Conservation (phyloP, 768 basidiomycete genomes). For the Podaxis sp. region DNA sequence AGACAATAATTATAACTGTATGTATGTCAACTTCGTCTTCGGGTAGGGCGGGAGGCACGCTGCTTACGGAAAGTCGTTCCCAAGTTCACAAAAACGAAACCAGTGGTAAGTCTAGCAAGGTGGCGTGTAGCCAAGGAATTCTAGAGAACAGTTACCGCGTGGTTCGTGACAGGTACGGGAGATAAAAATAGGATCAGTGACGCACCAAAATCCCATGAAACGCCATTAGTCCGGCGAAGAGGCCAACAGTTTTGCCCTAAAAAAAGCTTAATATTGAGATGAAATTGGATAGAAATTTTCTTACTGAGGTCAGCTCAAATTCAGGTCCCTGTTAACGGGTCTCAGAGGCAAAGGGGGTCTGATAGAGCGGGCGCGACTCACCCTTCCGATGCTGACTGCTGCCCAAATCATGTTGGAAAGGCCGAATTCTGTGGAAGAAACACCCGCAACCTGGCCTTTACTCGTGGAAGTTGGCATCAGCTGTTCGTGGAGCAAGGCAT, state of each 20-base stretch:
- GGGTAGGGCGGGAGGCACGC: background rate
- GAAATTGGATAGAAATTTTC: background rate
- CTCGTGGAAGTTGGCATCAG: background rate
- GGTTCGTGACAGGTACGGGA: background rate
- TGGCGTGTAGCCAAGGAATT: slow-evolving; percentile 74
- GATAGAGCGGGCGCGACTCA: slow-evolving; percentile 14
- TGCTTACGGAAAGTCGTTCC: slow-evolving; percentile 65
- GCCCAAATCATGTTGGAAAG: slow-evolving; percentile 75
- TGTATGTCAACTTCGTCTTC: slow-evolving; percentile 6
- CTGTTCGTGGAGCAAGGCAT: background rate
- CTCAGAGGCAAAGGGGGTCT: background rate
- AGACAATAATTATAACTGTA: slow-evolving; percentile 77
- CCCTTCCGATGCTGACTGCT: slow-evolving; percentile 63
- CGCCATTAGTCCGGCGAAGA: slow-evolving; percentile 72
- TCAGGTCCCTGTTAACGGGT: slow-evolving; percentile 39
- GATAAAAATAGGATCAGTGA: slow-evolving; percentile 7
- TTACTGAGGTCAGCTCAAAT: slow-evolving; percentile 51
- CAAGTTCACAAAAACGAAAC: slow-evolving; percentile 85
- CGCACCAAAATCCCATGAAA: slow-evolving; percentile 69
- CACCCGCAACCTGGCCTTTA: slow-evolving; percentile 74
- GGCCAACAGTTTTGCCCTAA: slow-evolving; percentile 69
- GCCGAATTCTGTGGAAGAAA: slow-evolving; percentile 85
- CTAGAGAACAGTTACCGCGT: slow-evolving; percentile 20
- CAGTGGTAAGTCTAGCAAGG: slow-evolving; percentile 68
- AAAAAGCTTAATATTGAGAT: background rate